Percentiles rank a stretch among this genome's conserved stretches.
These are phyloP conservation scores for Mimosa bimucronata DNA, from an alignment of 306 rosid species.

Conservation along the genomic window DNA sequence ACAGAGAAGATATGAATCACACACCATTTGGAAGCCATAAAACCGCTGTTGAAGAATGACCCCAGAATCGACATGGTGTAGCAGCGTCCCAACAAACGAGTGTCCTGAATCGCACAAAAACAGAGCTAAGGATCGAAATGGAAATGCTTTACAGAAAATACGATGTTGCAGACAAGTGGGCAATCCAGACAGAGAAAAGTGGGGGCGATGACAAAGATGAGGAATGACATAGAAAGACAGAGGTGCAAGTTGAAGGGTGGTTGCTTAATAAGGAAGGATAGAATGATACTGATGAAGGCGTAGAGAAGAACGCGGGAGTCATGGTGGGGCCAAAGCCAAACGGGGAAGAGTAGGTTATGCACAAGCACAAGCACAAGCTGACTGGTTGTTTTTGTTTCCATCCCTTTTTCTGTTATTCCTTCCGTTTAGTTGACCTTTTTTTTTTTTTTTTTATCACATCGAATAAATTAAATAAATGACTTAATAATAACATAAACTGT, in stretches of 20 bases:
- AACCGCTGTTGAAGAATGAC: constrained; percentile 90
- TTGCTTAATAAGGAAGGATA: background rate
- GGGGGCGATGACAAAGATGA: constrained; percentile 19
- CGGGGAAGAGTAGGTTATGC: background rate
- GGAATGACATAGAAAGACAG: background rate
- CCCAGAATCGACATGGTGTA: constrained; percentile 77
- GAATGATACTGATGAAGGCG: background rate
- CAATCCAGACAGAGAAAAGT: no score
- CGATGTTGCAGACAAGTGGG: background rate
- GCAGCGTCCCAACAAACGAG: constrained; percentile 37
- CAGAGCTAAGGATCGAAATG: constrained; percentile 25
- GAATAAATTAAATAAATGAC: no score
- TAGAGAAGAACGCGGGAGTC: constrained; percentile 1
- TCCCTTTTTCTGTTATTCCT: background rate
- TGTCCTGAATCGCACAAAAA: constrained; percentile 28
- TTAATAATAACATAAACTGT: no score
- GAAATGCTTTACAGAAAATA: constrained; percentile 25
- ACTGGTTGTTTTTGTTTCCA: background rate
- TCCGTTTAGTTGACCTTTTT: background rate
- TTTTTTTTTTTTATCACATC: no score
- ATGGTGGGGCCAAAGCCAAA: background rate
- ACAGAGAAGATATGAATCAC: constrained; percentile 2
- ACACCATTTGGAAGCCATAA: constrained; percentile 87
- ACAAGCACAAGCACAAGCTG: background rate
- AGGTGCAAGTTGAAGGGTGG: background rate